Percentiles rank a stretch among this genome's conserved stretches.
Evolutionary conservation across 129 eudicot genomes (phyloP).

Genomic region (Apium graveolens): DNA sequence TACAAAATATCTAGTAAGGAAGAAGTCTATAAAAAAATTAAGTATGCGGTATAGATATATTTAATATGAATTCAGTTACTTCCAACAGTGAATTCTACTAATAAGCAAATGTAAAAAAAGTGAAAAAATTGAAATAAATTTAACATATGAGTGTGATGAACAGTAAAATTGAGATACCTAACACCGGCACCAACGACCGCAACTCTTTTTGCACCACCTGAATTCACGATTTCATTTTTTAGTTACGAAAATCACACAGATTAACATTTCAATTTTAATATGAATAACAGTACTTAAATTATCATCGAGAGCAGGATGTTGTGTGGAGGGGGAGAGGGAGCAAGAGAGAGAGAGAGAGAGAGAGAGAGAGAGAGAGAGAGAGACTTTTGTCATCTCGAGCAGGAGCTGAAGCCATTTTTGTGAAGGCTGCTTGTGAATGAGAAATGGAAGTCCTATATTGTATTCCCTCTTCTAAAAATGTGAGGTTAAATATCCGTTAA

Average conservation of each 20-base stretch:
- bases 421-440: background rate
- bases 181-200: conserved; percentile 98
- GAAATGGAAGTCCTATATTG: background rate
- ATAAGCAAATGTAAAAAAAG: background rate
- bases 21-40: too few species aligned
- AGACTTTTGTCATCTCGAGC: background rate
- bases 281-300: background rate
- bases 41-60: background rate
- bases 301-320: too few species aligned
- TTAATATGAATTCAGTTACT: background rate
- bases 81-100: background rate
- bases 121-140: background rate
- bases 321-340: background rate
- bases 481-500: too few species aligned
- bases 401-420: background rate
- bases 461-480: too few species aligned
- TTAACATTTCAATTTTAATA: background rate
- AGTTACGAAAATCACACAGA: background rate
- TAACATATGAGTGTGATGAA: background rate
- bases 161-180: conserved; percentile 33
- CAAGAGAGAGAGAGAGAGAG: background rate
- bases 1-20: too few species aligned
- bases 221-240: conserved; percentile 11
- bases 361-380: conserved; percentile 4
- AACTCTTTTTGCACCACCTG: conserved; percentile 62